Evolutionary conservation across 164 flowering plant species (phyloP).

Genomic region (Nymphaea colorata): DNA sequence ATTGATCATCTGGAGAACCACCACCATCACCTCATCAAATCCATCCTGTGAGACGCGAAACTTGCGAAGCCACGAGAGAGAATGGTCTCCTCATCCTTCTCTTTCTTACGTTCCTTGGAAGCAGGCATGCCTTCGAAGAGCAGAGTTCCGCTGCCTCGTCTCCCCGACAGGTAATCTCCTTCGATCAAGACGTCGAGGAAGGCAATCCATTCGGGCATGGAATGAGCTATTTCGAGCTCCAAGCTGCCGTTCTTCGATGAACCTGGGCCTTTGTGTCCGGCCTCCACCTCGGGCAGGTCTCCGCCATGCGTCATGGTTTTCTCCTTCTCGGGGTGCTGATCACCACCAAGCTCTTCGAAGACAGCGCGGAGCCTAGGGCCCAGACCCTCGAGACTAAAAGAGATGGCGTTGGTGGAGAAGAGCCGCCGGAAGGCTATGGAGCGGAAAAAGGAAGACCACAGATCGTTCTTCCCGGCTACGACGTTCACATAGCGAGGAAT

Average conservation of each 20-base stretch:
- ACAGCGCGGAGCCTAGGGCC: neutral
- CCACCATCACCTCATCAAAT: neutral
- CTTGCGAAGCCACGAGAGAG: neutral
- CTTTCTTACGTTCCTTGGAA: neutral
- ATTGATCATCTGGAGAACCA: neutral
- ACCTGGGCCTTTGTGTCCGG: neutral
- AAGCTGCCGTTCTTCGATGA: neutral
- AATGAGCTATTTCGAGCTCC: neutral
- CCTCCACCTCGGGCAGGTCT: neutral
- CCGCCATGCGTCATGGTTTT: neutral
- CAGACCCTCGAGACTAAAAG: neutral
- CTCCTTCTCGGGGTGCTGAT: neutral
- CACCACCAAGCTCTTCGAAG: neutral
- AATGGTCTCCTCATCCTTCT: neutral
- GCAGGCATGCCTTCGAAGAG: neutral
- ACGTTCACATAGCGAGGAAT: no score
- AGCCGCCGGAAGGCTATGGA: no score
- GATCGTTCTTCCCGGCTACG: no score
- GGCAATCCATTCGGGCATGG: slow-evolving; percentile 1
- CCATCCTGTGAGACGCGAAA: neutral
- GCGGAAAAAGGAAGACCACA: no score
- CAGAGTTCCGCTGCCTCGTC: neutral
- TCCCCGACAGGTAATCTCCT: neutral
- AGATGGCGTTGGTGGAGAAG: neutral
- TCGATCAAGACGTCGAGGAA: neutral